Evolutionary conservation across 495 filamentous ascomycete species (phyloP).

Genomic region (Talaromyces thailandensis): DNA sequence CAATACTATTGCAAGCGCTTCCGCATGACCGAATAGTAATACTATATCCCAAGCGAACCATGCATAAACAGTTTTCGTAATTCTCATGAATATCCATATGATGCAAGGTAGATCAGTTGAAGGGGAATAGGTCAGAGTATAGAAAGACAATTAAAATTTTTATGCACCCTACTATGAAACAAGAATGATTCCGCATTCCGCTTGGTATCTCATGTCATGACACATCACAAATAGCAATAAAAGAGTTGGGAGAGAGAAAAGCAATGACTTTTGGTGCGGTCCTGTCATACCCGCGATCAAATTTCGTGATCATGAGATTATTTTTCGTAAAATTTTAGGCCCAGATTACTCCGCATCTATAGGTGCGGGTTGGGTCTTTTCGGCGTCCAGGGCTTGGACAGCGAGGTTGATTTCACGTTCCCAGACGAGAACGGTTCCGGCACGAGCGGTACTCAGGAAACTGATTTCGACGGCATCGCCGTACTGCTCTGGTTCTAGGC

Average conservation of each 20-base stretch:
- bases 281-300: slow-evolving; percentile 6
- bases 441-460: slow-evolving; percentile 81
- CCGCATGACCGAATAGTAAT: neutral
- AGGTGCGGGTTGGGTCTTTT: slow-evolving; percentile 12
- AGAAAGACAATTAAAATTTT: neutral
- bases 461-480: slow-evolving; percentile 68
- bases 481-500: slow-evolving; percentile 33
- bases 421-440: slow-evolving; percentile 82
- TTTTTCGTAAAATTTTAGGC: neutral
- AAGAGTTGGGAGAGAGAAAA: neutral
- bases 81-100: neutral
- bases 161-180: neutral
- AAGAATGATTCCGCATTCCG: neutral
- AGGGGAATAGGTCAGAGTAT: neutral
- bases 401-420: slow-evolving; percentile 62
- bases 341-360: neutral
- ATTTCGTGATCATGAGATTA: neutral
- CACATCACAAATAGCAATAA: neutral
- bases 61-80: neutral
- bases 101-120: neutral
- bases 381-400: slow-evolving; percentile 55
- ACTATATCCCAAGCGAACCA: neutral
- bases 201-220: slow-evolving; percentile 1
- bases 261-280: slow-evolving; percentile 8
- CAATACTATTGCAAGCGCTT: neutral